Conservation (phyloP, 352 stramenopile species). For the Aphanomyces euteiches region DNA sequence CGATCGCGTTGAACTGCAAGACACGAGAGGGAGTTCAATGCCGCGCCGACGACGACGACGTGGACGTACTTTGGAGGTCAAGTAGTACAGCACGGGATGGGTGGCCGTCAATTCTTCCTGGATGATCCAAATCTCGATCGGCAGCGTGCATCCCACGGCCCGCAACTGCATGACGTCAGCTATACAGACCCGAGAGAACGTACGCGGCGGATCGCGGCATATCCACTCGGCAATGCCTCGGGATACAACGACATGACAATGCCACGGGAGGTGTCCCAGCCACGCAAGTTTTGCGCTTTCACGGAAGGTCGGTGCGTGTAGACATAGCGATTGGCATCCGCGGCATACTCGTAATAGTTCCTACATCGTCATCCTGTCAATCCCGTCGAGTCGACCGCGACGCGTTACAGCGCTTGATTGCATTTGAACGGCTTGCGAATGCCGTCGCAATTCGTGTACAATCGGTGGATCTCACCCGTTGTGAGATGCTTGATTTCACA, state of each 20-base stretch:
- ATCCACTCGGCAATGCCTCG: slow-evolving; percentile 63
- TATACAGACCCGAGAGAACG: background rate
- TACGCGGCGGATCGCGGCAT: slow-evolving; percentile 50
- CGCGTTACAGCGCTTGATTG: background rate
- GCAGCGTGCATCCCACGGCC: slow-evolving; percentile 46
- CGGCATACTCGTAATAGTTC: background rate
- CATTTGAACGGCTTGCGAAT: background rate
- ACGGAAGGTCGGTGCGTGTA: background rate
- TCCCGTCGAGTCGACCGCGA: too few species aligned
- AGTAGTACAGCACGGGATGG: slow-evolving; percentile 42
- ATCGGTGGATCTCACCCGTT: background rate
- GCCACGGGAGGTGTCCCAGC: slow-evolving; percentile 31
- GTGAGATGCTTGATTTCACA: background rate
- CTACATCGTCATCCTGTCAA: background rate
- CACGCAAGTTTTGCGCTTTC: background rate
- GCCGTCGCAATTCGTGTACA: slow-evolving; percentile 3
- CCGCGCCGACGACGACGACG: slow-evolving; percentile 37
- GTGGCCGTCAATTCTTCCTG: slow-evolving; percentile 26
- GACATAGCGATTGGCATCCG: background rate
- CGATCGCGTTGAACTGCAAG: background rate
- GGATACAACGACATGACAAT: slow-evolving; percentile 72
- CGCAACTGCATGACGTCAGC: slow-evolving; percentile 36
- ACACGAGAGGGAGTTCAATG: slow-evolving; percentile 32
- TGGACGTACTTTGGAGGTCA: slow-evolving; percentile 37
- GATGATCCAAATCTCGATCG: slow-evolving; percentile 66